These are phyloP conservation scores for Lactarius sanguifluus DNA, from an alignment of 768 basidiomycete genomes.

Conservation along the genomic window DNA sequence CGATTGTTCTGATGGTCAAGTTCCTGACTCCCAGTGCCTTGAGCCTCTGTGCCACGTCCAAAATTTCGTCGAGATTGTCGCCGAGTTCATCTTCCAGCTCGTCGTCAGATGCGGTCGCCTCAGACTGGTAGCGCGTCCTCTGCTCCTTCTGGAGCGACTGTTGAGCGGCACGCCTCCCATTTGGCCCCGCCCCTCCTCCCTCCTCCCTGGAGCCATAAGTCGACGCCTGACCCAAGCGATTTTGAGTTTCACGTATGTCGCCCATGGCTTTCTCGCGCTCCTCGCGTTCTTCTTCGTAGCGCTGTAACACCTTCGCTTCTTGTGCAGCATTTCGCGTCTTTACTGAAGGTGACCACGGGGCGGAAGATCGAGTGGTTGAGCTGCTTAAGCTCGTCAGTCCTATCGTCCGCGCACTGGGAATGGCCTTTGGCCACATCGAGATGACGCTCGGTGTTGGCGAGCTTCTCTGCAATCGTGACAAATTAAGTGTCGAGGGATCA, in stretches of 20 bases:
- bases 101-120: conserved; percentile 86
- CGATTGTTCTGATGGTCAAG: conserved; percentile 83
- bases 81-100: conserved; percentile 95
- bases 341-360: conserved; percentile 90
- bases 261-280: conserved; percentile 83
- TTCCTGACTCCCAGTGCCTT: conserved; percentile 79
- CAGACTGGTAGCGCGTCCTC: conserved; percentile 87
- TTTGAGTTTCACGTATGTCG: conserved; percentile 85
- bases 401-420: conserved; percentile 85
- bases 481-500: conserved; percentile 3
- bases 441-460: conserved; percentile 94
- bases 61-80: conserved; percentile 84
- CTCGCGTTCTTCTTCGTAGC: conserved; percentile 82
- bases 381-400: conserved; percentile 88
- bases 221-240: conserved; percentile 74
- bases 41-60: conserved; percentile 70
- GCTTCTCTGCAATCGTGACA: conserved; percentile 53
- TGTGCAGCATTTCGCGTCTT: conserved; percentile 88
- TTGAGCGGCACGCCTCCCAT: conserved; percentile 50
- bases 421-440: conserved; percentile 90
- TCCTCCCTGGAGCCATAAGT: conserved; percentile 56
- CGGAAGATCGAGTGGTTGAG: conserved; percentile 95
- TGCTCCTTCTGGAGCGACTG: conserved; percentile 60
- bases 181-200: conserved; percentile 43
- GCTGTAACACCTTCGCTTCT: conserved; percentile 77